phyloP scores from a whole-genome alignment of 1,284 basidiomycete genomes.

The Trichosporon ovoides region DNA sequence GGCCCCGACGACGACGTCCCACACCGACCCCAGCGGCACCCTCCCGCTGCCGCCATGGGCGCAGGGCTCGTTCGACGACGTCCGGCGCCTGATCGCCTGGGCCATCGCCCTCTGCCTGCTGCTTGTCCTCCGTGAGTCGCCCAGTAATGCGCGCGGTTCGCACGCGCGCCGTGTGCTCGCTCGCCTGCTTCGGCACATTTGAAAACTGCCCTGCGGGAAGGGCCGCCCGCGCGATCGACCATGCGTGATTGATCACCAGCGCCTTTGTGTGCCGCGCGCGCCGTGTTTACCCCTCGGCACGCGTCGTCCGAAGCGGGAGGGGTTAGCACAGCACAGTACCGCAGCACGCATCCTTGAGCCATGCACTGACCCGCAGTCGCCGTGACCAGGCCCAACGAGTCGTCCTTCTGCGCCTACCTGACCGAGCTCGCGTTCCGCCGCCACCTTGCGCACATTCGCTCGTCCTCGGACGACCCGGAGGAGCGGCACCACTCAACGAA shows the following conservation, averaged over 20 bases:
- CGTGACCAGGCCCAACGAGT: constrained; percentile 86
- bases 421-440: constrained; percentile 92
- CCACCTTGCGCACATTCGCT: constrained; percentile 78
- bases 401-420: constrained; percentile 85
- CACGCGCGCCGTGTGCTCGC: background rate
- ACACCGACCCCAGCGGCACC: too few relatives aligned
- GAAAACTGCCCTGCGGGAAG: background rate
- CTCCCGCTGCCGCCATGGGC: background rate
- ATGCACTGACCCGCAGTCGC: constrained; percentile 58
- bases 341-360: background rate
- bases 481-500: constrained; percentile 30
- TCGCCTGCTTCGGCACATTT: background rate
- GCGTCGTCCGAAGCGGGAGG: background rate
- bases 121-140: constrained; percentile 33
- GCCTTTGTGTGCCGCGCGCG: background rate
- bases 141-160: background rate
- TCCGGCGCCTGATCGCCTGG: constrained; percentile 36
- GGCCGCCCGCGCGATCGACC: background rate
- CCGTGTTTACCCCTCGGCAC: background rate
- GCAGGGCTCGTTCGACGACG: constrained; percentile 18
- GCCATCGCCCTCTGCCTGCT: constrained; percentile 30
- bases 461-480: constrained; percentile 51
- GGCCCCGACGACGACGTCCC: too few relatives aligned
- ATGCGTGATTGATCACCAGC: background rate
- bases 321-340: too few relatives aligned